Percentiles rank a stretch among this genome's conserved stretches.
phyloP scores from a whole-genome alignment of 768 basidiomycete species.

The Tylopilus balloui region DNA sequence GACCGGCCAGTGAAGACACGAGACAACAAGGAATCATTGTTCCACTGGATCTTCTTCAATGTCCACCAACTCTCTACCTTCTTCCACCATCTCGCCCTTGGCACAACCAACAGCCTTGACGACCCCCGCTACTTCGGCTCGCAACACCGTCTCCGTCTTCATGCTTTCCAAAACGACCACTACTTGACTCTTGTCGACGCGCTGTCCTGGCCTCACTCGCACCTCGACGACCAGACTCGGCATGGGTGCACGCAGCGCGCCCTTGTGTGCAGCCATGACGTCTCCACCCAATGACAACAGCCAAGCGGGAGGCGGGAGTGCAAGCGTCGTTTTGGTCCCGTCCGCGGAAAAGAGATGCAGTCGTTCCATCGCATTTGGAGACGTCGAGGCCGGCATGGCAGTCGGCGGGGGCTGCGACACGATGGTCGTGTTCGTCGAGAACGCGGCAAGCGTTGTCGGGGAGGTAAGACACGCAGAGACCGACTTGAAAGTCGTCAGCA shows the following conservation, averaged over 20 bases:
- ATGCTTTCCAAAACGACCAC: conserved; percentile 90
- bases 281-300: conserved; percentile 62
- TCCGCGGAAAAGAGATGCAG: conserved; percentile 65
- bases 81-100: conserved; percentile 90
- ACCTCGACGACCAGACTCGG: conserved; percentile 93
- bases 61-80: conserved; percentile 73
- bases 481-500: conserved; percentile 39
- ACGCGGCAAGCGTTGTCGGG: conserved; percentile 48
- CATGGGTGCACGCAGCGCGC: conserved; percentile 79
- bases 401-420: conserved; percentile 64
- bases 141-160: conserved; percentile 93
- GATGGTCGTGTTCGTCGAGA: conserved; percentile 57
- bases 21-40: background rate
- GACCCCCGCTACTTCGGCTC: conserved; percentile 63
- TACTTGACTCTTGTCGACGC: conserved; percentile 74
- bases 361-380: conserved; percentile 59
- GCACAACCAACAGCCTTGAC: conserved; percentile 70
- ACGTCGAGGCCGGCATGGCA: conserved; percentile 49
- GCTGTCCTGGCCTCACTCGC: conserved; percentile 69
- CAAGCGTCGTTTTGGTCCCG: conserved; percentile 60
- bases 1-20: too few species aligned
- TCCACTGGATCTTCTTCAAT: conserved; percentile 44
- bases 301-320: conserved; percentile 70
- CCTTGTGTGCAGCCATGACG: conserved; percentile 49
- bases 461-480: conserved; percentile 56